Evolutionary conservation across 1,139 yeast species (phyloP).

Genomic region (Wickerhamiella infanticola): DNA sequence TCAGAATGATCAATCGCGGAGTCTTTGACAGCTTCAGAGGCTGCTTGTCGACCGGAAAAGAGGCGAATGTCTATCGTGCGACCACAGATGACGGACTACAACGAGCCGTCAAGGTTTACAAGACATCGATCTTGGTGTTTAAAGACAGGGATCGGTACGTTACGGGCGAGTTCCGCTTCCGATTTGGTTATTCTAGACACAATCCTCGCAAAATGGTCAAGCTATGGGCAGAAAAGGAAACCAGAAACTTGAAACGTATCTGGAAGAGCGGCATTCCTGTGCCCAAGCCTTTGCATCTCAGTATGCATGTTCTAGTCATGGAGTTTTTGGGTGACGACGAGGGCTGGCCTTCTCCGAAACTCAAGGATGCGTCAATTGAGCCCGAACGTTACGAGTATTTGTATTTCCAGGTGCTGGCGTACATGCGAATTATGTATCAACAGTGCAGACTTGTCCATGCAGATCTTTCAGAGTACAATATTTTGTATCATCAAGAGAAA

Average conservation of each 20-base stretch:
- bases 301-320: conserved; percentile 89
- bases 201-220: conserved; percentile 97
- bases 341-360: conserved; percentile 76
- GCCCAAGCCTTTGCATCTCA: conserved; percentile 80
- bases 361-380: conserved; percentile 47
- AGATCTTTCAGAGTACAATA: conserved; percentile 89
- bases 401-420: conserved; percentile 65
- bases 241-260: conserved; percentile 74
- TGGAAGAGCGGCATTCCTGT: conserved; percentile 69
- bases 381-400: conserved; percentile 41
- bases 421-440: conserved; percentile 78
- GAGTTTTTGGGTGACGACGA: conserved; percentile 60
- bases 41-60: conserved; percentile 92
- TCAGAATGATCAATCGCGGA: conserved; percentile 70
- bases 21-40: conserved; percentile 78
- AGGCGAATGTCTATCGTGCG: conserved; percentile 95
- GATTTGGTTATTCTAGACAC: conserved; percentile 69
- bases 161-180: conserved; percentile 86
- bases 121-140: conserved; percentile 88
- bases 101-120: conserved; percentile 82
- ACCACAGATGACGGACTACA: conserved; percentile 43
- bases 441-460: conserved; percentile 90
- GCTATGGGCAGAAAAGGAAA: conserved; percentile 97
- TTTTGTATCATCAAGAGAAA: conserved; percentile 60
- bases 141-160: conserved; percentile 94